phyloP scores from a whole-genome alignment of 352 stramenopile genomes.

The Phytophthora idaei region DNA sequence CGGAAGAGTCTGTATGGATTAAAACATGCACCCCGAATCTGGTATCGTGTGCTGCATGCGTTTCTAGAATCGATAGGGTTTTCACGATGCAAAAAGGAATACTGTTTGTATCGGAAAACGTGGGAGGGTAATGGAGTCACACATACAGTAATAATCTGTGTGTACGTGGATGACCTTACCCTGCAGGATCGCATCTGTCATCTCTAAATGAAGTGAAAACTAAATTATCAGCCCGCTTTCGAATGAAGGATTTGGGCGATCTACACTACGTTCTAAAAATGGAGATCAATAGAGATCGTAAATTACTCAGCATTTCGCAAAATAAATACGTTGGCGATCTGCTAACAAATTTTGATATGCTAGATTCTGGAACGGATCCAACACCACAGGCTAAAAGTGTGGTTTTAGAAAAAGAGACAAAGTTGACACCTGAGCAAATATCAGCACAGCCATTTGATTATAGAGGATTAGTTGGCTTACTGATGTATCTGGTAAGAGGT shows the following conservation, averaged over 20 bases:
- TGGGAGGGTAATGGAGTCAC: neutral
- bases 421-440: neutral
- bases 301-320: conserved; percentile 1
- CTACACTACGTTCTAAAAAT: conserved; percentile 6
- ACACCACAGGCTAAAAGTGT: conserved; percentile 4
- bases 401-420: neutral
- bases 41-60: too few species aligned
- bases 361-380: conserved; percentile 1
- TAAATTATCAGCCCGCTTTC: conserved; percentile 1
- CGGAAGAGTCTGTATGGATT: too few species aligned
- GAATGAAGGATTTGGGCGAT: conserved; percentile 2
- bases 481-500: neutral
- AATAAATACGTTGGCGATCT: conserved; percentile 6
- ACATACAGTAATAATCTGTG: neutral
- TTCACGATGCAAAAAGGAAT: neutral
- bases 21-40: too few species aligned
- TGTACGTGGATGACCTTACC: neutral
- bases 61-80: too few species aligned
- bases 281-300: conserved; percentile 4
- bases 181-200: conserved; percentile 1
- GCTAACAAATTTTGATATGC: conserved; percentile 3
- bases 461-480: neutral
- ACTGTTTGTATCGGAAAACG: conserved; percentile 8
- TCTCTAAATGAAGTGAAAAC: neutral
- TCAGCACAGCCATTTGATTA: conserved; percentile 4